Evolutionary conservation across 2,329 filamentous ascomycete species (phyloP).

Genomic region (Talaromyces sp.): DNA sequence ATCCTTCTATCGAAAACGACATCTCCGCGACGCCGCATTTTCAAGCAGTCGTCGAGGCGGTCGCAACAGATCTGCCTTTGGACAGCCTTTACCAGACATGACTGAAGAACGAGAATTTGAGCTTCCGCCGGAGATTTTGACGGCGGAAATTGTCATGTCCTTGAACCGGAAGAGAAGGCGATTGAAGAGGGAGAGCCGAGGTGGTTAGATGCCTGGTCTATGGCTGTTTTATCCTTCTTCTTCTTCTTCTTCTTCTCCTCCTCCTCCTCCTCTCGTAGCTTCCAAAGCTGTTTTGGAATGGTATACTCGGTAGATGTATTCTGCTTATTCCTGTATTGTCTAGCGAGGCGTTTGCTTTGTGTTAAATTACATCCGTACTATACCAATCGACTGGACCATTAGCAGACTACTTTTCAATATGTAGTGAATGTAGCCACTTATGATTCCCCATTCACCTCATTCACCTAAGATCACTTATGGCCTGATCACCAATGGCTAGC

Average conservation of each 20-base stretch:
- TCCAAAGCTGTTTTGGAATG: neutral
- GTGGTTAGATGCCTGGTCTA: neutral
- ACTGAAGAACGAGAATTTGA: constrained; percentile 67
- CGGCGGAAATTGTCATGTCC: constrained; percentile 40
- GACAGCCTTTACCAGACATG: constrained; percentile 68
- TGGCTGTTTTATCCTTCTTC: neutral
- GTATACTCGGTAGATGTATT: too few species aligned
- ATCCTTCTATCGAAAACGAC: constrained; percentile 80
- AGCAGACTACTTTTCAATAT: neutral
- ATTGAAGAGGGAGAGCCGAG: constrained; percentile 32
- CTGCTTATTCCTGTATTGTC: neutral
- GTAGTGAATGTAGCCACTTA: too few species aligned
- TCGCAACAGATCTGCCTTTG: constrained; percentile 73
- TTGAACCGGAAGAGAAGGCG: constrained; percentile 38
- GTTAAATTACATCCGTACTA: neutral
- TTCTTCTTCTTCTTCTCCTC: neutral
- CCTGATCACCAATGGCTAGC: too few species aligned
- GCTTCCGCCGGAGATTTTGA: constrained; percentile 61
- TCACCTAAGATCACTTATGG: too few species aligned
- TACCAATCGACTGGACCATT: neutral
- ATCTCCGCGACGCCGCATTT: constrained; percentile 76
- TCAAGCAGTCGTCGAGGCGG: constrained; percentile 66
- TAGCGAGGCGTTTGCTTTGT: neutral
- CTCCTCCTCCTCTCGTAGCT: neutral
- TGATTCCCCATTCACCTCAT: too few species aligned